A percentile compares a stretch with the other conserved stretches of the same genome.
phyloP scores from a whole-genome alignment of 257 asterid genomes.

The Ocimum tenuiflorum region DNA sequence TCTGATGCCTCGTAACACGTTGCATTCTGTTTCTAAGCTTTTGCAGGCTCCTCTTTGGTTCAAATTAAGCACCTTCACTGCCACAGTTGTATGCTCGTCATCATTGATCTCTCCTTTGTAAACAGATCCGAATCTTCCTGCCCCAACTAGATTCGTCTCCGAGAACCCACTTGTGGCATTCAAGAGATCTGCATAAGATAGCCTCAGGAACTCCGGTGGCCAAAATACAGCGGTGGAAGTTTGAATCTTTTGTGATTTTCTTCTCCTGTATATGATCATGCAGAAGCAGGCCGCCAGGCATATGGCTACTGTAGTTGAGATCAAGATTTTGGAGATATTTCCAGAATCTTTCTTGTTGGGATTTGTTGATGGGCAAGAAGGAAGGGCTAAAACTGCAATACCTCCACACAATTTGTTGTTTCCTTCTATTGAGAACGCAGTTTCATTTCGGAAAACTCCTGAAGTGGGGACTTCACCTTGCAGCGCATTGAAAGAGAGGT shows the following conservation, averaged over 20 bases:
- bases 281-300: background rate
- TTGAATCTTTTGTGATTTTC: background rate
- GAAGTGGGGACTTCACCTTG: background rate
- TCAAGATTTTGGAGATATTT: too few relatives aligned
- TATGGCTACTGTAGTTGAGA: background rate
- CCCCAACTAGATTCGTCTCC: background rate
- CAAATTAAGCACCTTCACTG: slow-evolving; percentile 20
- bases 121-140: background rate
- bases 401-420: background rate
- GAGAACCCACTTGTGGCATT: background rate
- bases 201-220: background rate
- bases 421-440: background rate
- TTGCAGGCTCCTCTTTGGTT: slow-evolving; percentile 18
- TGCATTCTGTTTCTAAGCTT: slow-evolving; percentile 26
- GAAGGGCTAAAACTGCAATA: background rate
- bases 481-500: background rate
- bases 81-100: background rate
- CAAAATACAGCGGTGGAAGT: background rate
- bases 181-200: background rate
- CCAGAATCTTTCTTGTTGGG: too few relatives aligned
- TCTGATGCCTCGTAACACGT: slow-evolving; percentile 9
- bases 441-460: background rate
- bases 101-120: background rate
- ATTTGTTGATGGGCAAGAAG: too few relatives aligned
- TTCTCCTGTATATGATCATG: background rate